Evolutionary conservation across 2,329 filamentous ascomycete genomes (phyloP).

Genomic region (Stromatinia cepivora): DNA sequence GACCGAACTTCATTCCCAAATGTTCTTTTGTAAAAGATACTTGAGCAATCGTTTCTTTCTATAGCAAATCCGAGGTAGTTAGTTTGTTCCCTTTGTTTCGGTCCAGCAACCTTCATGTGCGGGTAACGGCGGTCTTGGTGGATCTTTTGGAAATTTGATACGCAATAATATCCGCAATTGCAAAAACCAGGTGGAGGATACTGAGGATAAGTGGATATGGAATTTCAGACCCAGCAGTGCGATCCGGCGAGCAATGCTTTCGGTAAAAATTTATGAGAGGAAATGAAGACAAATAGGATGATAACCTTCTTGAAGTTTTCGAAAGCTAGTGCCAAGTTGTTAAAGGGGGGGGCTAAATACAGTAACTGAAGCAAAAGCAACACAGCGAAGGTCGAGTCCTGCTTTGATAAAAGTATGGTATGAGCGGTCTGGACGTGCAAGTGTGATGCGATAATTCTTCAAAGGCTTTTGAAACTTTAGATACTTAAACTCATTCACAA

Average conservation of each 20-base stretch:
- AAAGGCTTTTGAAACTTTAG: neutral
- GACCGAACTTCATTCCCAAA: slow-evolving; percentile 70
- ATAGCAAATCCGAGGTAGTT: neutral
- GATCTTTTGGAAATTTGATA: slow-evolving; percentile 7
- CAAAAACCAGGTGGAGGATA: neutral
- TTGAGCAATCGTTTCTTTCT: slow-evolving; percentile 9
- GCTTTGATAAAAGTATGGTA: neutral
- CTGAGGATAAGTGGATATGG: neutral
- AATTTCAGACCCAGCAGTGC: neutral
- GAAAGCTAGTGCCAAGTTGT: neutral
- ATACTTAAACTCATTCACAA: neutral
- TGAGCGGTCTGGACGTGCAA: neutral
- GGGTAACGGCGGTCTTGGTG: slow-evolving; percentile 14
- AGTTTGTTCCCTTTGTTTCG: slow-evolving; percentile 6
- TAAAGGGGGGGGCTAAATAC: neutral
- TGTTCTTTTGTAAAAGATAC: neutral
- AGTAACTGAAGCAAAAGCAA: slow-evolving; percentile 2
- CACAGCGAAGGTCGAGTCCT: neutral
- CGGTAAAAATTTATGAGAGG: neutral
- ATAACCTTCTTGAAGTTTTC: slow-evolving; percentile 2
- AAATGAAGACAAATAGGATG: neutral
- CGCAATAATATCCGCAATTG: slow-evolving; percentile 14
- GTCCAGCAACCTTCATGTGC: neutral
- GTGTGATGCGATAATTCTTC: neutral
- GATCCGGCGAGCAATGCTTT: neutral